A percentile compares a stretch with the other conserved stretches of the same genome.
phyloP scores from a whole-genome alignment of 1,284 basidiomycete species.

The Inonotus hispidus region DNA sequence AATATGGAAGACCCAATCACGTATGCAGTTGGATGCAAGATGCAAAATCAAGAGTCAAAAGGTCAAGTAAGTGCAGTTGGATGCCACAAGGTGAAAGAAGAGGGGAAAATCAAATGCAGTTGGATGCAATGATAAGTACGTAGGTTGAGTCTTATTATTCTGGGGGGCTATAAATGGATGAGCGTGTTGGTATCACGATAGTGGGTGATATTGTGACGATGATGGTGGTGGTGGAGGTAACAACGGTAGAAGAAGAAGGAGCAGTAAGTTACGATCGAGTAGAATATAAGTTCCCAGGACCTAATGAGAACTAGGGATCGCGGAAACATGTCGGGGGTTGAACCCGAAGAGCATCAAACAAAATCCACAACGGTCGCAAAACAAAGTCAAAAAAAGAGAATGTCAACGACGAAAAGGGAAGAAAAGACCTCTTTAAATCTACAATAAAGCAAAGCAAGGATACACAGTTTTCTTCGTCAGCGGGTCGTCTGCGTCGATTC shows the following conservation, averaged over 20 bases:
- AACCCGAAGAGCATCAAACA: slow-evolving; percentile 45
- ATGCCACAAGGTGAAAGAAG: neutral
- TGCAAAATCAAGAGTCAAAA: neutral
- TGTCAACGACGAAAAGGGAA: neutral
- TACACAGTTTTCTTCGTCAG: neutral
- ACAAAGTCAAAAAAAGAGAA: slow-evolving; percentile 13
- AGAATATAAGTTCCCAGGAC: no score
- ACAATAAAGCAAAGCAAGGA: neutral
- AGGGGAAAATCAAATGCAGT: neutral
- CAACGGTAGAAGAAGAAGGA: neutral
- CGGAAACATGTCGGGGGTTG: slow-evolving; percentile 68
- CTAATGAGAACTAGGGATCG: no score
- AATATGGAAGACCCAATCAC: slow-evolving; percentile 2
- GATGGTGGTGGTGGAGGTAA: neutral
- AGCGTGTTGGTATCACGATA: neutral
- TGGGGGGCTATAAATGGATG: neutral
- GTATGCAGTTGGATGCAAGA: slow-evolving; percentile 16
- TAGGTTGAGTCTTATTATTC: neutral
- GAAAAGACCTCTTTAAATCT: slow-evolving; percentile 13
- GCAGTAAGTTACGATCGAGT: neutral
- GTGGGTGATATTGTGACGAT: neutral
- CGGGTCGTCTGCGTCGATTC: neutral
- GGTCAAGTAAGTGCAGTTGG: no score
- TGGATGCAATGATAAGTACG: slow-evolving; percentile 1
- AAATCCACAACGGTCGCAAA: neutral